These are phyloP conservation scores for Solanum neorickii DNA, from an alignment of 257 asterid genomes.

Conservation along the genomic window DNA sequence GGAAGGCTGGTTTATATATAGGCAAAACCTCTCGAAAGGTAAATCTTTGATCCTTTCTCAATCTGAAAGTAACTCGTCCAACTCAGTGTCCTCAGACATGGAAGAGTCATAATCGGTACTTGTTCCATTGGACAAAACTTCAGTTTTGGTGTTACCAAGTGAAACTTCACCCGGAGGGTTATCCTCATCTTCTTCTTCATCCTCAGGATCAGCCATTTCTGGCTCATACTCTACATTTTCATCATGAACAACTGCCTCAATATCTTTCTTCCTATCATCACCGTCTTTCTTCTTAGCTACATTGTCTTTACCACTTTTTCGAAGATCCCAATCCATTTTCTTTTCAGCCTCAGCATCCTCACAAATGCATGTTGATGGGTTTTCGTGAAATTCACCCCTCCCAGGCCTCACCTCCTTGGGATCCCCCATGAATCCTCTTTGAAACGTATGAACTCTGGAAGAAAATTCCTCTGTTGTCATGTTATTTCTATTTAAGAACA, in stretches of 20 bases:
- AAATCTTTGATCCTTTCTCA: slow-evolving; percentile 13
- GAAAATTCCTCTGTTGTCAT: slow-evolving; percentile 74
- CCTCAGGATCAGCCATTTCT: slow-evolving; percentile 72
- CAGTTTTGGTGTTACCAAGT: neutral
- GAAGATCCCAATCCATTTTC: slow-evolving; percentile 16
- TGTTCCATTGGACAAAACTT: slow-evolving; percentile 33
- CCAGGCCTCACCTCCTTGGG: slow-evolving; percentile 94
- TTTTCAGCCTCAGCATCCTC: slow-evolving; percentile 49
- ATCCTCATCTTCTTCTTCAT: slow-evolving; percentile 44
- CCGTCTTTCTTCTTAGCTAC: slow-evolving; percentile 19
- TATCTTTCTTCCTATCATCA: slow-evolving; percentile 20
- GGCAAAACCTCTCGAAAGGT: neutral
- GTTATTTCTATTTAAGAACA: slow-evolving; percentile 53
- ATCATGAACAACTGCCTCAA: slow-evolving; percentile 19
- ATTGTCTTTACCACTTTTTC: slow-evolving; percentile 16
- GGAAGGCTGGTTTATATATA: neutral
- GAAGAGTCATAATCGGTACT: slow-evolving; percentile 43
- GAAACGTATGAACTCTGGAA: slow-evolving; percentile 38
- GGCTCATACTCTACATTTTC: slow-evolving; percentile 41
- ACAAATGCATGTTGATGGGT: slow-evolving; percentile 88
- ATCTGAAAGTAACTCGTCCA: slow-evolving; percentile 81
- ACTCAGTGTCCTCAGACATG: slow-evolving; percentile 58
- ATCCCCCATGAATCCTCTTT: slow-evolving; percentile 86
- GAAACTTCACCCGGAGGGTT: slow-evolving; percentile 21
- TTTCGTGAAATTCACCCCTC: slow-evolving; percentile 89